Evolutionary conservation across 768 basidiomycete species (phyloP), one percentile per base, ranked within the genome.

Genomic region (Lactifluus pinguis): DNA sequence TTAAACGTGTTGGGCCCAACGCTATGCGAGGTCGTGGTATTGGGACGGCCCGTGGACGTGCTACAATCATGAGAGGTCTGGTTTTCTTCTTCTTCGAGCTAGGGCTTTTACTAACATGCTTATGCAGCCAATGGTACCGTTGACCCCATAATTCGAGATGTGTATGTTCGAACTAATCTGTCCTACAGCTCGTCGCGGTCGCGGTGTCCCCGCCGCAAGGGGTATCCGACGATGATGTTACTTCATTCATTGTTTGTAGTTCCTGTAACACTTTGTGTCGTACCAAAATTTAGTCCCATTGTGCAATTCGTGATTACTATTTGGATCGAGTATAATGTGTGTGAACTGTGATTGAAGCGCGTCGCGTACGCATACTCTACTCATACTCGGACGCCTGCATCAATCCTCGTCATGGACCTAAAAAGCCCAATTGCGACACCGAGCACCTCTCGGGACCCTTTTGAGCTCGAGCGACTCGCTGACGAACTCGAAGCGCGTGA

Each of bases 11-110:
- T 34, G 95, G 95, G 42, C 93, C 95, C 9, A 98, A 97, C 71
- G 95, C 94, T 19, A 98, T 98, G 95, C 86, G 91, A 69, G 97
- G 97, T 70, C 83, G 95, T 66, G 97, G 97, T 84, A 99, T 99
- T 71, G 97, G 97, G 69, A 97, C 95, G 70, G 95, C 95, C 51
- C 87, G 95, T 83, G 95, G 95, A 75, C 87, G 95, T 74, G 95
- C 95, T 48, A 98, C 95, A 14, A 98, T 98, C 68, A 94, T 97
- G 89, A 81, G 95, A 74, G 95, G 93, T 97, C 67, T 67, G 90
- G 76, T 50, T 71, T 55, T 44, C 29, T 21, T 49, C 53, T 48
- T 59, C 64, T 47, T 52, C 57, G 51, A 49, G 44, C 6, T 15
- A 11, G 21, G 47, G 8, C 3, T 36, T 25, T 55, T 58, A 62